Base-by-base conservation (phyloP, 2,329 filamentous ascomycete species). In the Conoideocrella luteorostrata region DNA sequence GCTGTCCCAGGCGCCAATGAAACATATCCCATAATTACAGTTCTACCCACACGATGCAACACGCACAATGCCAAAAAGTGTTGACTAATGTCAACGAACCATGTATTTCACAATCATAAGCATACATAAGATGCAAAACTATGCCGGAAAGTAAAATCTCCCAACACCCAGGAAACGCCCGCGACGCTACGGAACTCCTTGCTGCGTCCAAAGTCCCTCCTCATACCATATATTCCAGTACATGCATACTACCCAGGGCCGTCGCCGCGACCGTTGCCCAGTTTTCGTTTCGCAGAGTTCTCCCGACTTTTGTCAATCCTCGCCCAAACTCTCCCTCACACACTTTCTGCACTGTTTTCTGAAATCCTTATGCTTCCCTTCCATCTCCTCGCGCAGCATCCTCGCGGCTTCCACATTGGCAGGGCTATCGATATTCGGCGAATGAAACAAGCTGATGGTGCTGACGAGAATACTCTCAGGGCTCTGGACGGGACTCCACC, bases 401-500 rank as follows among this genome's bases (percentile, higher is more conserved):
- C 86, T 78, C 10, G 91, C 93, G 3, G 93, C 93, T 69, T 97
- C 91, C 22, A 96, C 81, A 61, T 98, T 97, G 39, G 93, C 93
- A 0, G 93, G 88, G 55, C 85, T 91, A 73, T 97, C 93, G 59
- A 95, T 88, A 62, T 98, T 98, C 39, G 93, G 93, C 58, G 86
- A 85, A 50, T 87, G 83, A 51, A 98, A 81, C 71, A 98, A 83
- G 63, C 86, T 93, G 62, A 98, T 94, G 26, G 95, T 90, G 56
- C 82, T 89, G 24, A 98, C 68, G 38, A 98, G 70, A 49, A 98
- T 97, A 18, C 89, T 95, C 73, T 96, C 91, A 42, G 91, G 90
- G 11, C 86, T 90, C 66, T 97, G 93, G 2, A 97, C 91, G 22
- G 93, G 93, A 47, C 79, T 86, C 93, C 93, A 98, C 48, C 93